Evolutionary conservation across 495 filamentous ascomycete species (phyloP), one percentile per base, ranked within the genome.

Genomic region (Tuber borchii): DNA sequence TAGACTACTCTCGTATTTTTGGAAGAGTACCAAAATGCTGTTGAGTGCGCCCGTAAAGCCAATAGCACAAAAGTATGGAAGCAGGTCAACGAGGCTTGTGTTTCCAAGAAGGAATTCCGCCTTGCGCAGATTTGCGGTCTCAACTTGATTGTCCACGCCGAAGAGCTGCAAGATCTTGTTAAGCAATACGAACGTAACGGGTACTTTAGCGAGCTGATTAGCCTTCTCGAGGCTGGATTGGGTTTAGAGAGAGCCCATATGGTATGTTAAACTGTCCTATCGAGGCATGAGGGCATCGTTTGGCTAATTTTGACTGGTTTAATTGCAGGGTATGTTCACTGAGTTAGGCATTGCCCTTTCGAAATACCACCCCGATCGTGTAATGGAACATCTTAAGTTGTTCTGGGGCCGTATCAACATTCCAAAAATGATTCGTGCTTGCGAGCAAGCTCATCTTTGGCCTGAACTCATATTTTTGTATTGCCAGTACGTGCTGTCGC

Each of bases 61-160:
- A 99, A 98, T 87, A 99, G 94, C 86, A 93, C 96, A 86, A 97
- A 97, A 73, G 96, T 99, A 73, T 99, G 96, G 96, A 97, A 94
- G 86, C 93, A 99, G 85, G 96, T 99, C 79, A 97, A 98, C 85
- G 92, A 92, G 83, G 96, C 95, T 48, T 99, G 96, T 84, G 93
- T 99, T 73, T 88, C 90, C 78, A 99, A 97, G 92, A 97, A 97
- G 87, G 96, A 99, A 83, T 99, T 99, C 90, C 92, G 95, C 78
- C 91, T 99, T 70, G 95, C 96, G 46, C 97, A 98, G 87, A 99
- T 99, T 82, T 99, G 96, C 85, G 96, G 96, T 87, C 90, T 99
- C 44, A 99, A 97, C 86, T 88, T 99, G 73, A 98, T 99, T 81
- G 93, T 99, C 73, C 95, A 99, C 83, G 96, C 96, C 31, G 96